Conservation (phyloP, 1,139 yeast genomes). For the Zygosaccharomyces pseudobailii region DNA sequence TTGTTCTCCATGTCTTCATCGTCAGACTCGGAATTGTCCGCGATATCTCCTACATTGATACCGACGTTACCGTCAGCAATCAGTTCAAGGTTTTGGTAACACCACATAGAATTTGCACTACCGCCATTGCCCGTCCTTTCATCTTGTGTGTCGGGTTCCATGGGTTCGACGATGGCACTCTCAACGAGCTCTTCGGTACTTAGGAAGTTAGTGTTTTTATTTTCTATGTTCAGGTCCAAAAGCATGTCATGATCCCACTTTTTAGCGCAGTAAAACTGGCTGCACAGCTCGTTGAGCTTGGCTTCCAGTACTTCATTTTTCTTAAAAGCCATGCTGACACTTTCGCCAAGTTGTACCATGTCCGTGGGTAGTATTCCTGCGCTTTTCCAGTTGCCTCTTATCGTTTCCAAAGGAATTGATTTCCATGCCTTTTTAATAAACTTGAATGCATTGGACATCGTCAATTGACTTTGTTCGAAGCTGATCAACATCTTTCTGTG, state of each 20-base stretch:
- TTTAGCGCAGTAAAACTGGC: constrained; percentile 44
- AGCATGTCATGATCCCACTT: constrained; percentile 59
- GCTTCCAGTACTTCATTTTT: constrained; percentile 35
- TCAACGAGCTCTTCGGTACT: constrained; percentile 63
- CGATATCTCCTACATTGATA: constrained; percentile 7
- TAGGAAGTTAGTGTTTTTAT: constrained; percentile 50
- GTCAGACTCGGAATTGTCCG: constrained; percentile 11
- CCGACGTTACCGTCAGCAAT: constrained; percentile 12
- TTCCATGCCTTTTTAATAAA: constrained; percentile 57
- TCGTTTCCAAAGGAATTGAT: constrained; percentile 42
- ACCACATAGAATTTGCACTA: constrained; percentile 6
- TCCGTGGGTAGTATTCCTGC: constrained; percentile 38
- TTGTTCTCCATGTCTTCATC: constrained; percentile 13
- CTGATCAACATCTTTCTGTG: constrained; percentile 22
- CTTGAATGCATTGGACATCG: constrained; percentile 53
- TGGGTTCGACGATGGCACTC: constrained; percentile 51
- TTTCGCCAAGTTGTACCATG: constrained; percentile 26
- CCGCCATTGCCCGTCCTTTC: constrained; percentile 5
- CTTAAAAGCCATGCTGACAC: constrained; percentile 33
- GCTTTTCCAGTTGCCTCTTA: constrained; percentile 51
- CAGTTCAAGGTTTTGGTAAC: constrained; percentile 13
- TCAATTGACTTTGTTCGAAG: constrained; percentile 41
- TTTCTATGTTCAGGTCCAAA: constrained; percentile 53
- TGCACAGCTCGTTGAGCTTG: constrained; percentile 43
- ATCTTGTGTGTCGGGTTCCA: constrained; percentile 28